Evolutionary conservation across 305 asterid species (phyloP).

Genomic region (Fraxinus velutina): DNA sequence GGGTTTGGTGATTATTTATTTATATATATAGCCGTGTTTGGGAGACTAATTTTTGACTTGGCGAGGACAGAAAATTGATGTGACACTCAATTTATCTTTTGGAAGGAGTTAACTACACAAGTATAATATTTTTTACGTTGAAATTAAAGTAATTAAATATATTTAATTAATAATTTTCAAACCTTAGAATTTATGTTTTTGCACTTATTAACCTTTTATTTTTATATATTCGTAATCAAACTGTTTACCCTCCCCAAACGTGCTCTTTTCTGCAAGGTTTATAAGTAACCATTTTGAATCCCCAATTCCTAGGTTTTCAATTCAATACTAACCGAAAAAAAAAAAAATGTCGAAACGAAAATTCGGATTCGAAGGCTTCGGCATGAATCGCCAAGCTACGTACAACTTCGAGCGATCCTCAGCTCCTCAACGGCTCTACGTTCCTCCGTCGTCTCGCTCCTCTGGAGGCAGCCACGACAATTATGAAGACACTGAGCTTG

Average conservation of each 20-base stretch:
- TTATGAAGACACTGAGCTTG: slow-evolving; percentile 63
- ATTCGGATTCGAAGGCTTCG: slow-evolving; percentile 89
- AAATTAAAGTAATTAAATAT: too few relatives aligned
- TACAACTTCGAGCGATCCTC: slow-evolving; percentile 82
- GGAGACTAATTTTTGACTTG: too few relatives aligned
- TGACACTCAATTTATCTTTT: too few relatives aligned
- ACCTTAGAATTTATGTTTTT: too few relatives aligned
- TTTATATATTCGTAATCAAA: neutral
- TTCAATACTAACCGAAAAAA: neutral
- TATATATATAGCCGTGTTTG: too few relatives aligned
- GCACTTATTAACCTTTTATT: too few relatives aligned
- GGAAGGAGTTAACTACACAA: too few relatives aligned
- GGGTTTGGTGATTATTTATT: too few relatives aligned
- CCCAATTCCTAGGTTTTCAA: slow-evolving; percentile 37
- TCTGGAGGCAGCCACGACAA: slow-evolving; percentile 52
- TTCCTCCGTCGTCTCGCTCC: slow-evolving; percentile 66
- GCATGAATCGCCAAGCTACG: slow-evolving; percentile 75
- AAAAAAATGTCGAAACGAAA: slow-evolving; percentile 73
- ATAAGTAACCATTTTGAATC: neutral
- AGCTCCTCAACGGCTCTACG: slow-evolving; percentile 68
- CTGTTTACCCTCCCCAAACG: neutral
- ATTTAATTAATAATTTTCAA: too few relatives aligned
- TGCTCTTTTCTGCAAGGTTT: neutral
- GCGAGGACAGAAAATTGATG: too few relatives aligned
- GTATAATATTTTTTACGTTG: too few relatives aligned